phyloP scores from a whole-genome alignment of 164 flowering plant genomes.

The Tetrastigma voinierianum region DNA sequence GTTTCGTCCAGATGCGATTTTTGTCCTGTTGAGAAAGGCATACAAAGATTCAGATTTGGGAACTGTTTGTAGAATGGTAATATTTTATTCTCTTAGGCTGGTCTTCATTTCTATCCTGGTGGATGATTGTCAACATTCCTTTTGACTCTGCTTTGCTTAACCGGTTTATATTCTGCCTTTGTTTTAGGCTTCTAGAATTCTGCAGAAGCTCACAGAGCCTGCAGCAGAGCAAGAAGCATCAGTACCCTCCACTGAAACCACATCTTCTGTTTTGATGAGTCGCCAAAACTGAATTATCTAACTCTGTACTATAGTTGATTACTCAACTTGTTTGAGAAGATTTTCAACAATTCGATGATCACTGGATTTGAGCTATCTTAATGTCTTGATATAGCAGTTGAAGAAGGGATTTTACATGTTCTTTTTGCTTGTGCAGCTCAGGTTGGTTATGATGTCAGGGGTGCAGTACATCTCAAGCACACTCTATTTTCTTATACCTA shows the following conservation, averaged over 20 bases:
- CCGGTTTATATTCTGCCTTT: slow-evolving; percentile 2
- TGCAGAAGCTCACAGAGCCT: slow-evolving; percentile 61
- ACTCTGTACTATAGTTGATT: slow-evolving; percentile 48
- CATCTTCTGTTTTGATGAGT: slow-evolving; percentile 37
- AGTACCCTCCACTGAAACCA: slow-evolving; percentile 21
- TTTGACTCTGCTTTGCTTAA: background rate
- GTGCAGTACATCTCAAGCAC: background rate
- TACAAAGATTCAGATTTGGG: slow-evolving; percentile 71
- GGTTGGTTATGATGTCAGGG: slow-evolving; percentile 40
- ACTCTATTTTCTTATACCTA: background rate
- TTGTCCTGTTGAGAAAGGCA: slow-evolving; percentile 72
- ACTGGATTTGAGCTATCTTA: slow-evolving; percentile 56
- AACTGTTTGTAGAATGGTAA: slow-evolving; percentile 64
- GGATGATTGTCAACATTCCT: slow-evolving; percentile 1
- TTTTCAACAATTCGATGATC: slow-evolving; percentile 45
- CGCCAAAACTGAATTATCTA: slow-evolving; percentile 34
- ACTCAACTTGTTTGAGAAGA: slow-evolving; percentile 81
- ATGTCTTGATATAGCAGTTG: slow-evolving; percentile 67
- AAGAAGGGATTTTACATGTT: slow-evolving; percentile 90
- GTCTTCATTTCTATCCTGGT: slow-evolving; percentile 2
- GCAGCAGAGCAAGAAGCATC: slow-evolving; percentile 31
- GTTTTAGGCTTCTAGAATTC: slow-evolving; percentile 63
- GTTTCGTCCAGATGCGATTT: slow-evolving; percentile 69
- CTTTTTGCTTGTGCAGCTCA: slow-evolving; percentile 88
- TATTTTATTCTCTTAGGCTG: slow-evolving; percentile 2